phyloP scores from a whole-genome alignment of 2,329 filamentous ascomycete genomes.

The Rutstroemia sp. region DNA sequence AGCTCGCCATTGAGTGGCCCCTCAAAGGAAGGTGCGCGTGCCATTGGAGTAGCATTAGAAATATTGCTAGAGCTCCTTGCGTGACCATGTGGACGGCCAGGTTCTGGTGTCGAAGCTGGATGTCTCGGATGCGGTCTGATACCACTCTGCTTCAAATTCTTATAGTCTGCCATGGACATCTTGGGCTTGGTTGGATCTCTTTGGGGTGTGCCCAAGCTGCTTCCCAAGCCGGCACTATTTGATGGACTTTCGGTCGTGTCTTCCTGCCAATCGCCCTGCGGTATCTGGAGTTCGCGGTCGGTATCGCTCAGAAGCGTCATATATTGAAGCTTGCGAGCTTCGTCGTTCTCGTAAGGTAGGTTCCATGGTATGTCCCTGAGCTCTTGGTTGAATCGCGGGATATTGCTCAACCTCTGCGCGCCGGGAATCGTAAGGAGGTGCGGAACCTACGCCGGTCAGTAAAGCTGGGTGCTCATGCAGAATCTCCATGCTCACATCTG shows the following conservation, averaged over 20 bases:
- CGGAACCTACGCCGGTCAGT: conserved; percentile 1
- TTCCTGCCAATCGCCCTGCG: conserved; percentile 25
- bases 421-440: conserved; percentile 6
- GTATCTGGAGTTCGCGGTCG: conserved; percentile 22
- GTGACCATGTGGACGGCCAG: conserved; percentile 13
- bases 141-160: conserved; percentile 25
- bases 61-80: conserved; percentile 17
- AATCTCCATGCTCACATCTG: conserved; percentile 5
- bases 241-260: conserved; percentile 19
- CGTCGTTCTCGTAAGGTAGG: conserved; percentile 25
- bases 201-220: conserved; percentile 25
- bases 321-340: conserved; percentile 27
- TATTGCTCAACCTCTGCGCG: not conserved
- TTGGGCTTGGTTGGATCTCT: conserved; percentile 25
- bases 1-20: conserved; percentile 9
- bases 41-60: conserved; percentile 18
- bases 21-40: conserved; percentile 20
- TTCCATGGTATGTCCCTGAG: conserved; percentile 16
- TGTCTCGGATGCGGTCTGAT: conserved; percentile 20
- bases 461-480: not conserved
- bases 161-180: conserved; percentile 28
- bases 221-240: conserved; percentile 19
- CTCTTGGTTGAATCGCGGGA: conserved; percentile 10
- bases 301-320: conserved; percentile 25
- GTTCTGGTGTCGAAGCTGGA: conserved; percentile 5